Base-by-base conservation (phyloP, 208 protist genomes). In the Crithidia brevicula region DNA sequence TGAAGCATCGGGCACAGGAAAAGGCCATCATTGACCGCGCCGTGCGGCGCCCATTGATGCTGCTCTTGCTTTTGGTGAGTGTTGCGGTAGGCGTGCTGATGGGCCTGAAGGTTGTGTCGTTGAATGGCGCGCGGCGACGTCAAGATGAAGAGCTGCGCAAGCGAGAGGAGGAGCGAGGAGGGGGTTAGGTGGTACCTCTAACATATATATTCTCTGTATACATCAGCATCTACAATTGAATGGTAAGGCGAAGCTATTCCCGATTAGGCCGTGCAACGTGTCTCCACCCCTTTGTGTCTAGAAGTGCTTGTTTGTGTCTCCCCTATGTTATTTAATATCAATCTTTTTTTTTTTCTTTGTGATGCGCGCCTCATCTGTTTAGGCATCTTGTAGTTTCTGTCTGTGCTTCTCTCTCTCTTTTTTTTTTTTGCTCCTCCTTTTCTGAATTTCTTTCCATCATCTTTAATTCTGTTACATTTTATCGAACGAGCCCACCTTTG, bases 21-120 rank as follows among this genome's bases (percentile, higher is more conserved):
- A 64, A 73, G 50, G 67, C 74, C 23, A 42, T 80, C 16, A 47
- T 88, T 1, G 85, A 88, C 65, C 31, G 47, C n/a, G 81, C 68
- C 1, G 49, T 83, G 10, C 28, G 67, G 18, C 47, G 50, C 2
- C 72, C 66, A 4, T 27, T 87, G 4, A 25, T 72, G 7, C 49
- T 70, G 30, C 50, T 79, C 22, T 22, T 83, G 10, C 8, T 72
- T 13, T 52, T 83, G 2, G 28, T 49, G 13, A 49, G 23, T 22
- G 40, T 56, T 30, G 27, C 46, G 1, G 56, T 60, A 4, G 16
- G 65, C 10, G 72, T 66, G 40, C 36, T 74, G 25, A 40, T 75
- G 28, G 46, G 46, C 5, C 38, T 57, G n/a, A 31, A 42, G 28
- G 27, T 60, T 4, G 52, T 20, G 11, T 42, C 46, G 16, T 68